Evolutionary conservation across 2,329 filamentous ascomycete species (phyloP), one percentile per base, ranked within the genome.

Genomic region (Microascus cirrosus): DNA sequence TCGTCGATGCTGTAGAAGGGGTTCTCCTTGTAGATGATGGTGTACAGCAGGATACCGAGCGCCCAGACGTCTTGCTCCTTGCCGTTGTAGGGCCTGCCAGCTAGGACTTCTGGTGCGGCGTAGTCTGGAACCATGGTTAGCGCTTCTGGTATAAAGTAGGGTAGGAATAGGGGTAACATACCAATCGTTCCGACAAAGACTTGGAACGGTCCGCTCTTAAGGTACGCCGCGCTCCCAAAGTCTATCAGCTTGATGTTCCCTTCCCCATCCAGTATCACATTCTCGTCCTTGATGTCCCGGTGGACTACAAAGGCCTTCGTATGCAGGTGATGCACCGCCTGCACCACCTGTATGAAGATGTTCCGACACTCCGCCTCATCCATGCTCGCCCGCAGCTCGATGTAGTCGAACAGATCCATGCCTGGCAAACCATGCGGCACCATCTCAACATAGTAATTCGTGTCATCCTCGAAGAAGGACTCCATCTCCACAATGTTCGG

Each of bases 371-470:
- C 94, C 8, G 82, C 78, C 73, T 99, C 94, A 57, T 95, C 90
- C 94, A 99, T 99, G 66, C 93, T 96, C 53, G 91, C 86, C 28
- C 93, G 86, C 57, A 99, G 80, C 71, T 99, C 94, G 63, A 99
- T 99, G 70, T 99, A 99, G 72, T 99, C 94, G 67, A 99, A 99
- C 1, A 99, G 80, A 70, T 99, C 94, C 92, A 99, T 97, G 13
- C 94, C 94, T 0, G 94, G 94, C 42, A 96, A 77, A 1, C 94
- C 94, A 66, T 97, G 94, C 0, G 94, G 94, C 15, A 89, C 80
- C 90, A 97, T 99, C 70, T 97, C 94, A 64, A 99, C 99, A 71
- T 99, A 99, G 73, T 99, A 99, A 68, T 99, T 97, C 65, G 85
- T 78, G 62, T 90, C 85, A 63, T 95, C 90, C 69, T 88, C 85